Percentiles rank a stretch among this genome's conserved stretches.
Conservation (phyloP, 2,329 filamentous ascomycete genomes). For the Drechslerella stenobrocha region DNA sequence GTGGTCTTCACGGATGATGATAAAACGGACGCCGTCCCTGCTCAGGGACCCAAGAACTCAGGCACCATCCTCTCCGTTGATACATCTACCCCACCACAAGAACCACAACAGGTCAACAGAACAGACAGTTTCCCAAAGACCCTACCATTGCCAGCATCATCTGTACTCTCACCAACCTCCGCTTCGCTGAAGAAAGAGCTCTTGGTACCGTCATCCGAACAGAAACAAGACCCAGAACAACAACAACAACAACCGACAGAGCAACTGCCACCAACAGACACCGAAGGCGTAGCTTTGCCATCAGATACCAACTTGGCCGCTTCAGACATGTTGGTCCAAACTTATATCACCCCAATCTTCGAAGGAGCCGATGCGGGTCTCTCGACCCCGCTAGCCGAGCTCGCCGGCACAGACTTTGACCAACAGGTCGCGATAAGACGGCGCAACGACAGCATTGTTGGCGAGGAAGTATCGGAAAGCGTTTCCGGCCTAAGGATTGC, state of each 20-base stretch:
- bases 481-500: slow-evolving; percentile 26
- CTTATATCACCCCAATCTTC: background rate
- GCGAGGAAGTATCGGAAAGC: slow-evolving; percentile 37
- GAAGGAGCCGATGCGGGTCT: slow-evolving; percentile 7
- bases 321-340: slow-evolving; percentile 38
- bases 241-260: background rate
- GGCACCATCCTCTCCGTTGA: slow-evolving; percentile 29
- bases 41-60: slow-evolving; percentile 11
- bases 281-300: slow-evolving; percentile 30
- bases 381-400: slow-evolving; percentile 36
- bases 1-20: slow-evolving; percentile 43
- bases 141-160: slow-evolving; percentile 40
- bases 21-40: slow-evolving; percentile 35
- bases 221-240: too few species aligned
- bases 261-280: slow-evolving; percentile 10
- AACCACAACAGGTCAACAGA: slow-evolving; percentile 17
- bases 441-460: slow-evolving; percentile 39
- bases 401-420: slow-evolving; percentile 42
- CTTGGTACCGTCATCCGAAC: slow-evolving; percentile 24
- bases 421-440: slow-evolving; percentile 41
- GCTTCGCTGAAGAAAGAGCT: slow-evolving; percentile 27
- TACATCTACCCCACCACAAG: slow-evolving; percentile 21
- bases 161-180: slow-evolving; percentile 39
- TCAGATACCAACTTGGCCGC: slow-evolving; percentile 20
- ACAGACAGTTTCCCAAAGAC: slow-evolving; percentile 44